Percentiles rank a stretch among this genome's conserved stretches.
These are phyloP conservation scores for Lichtheimia corymbifera DNA, from an alignment of 371 early-diverging fungal species.

Conservation along the genomic window DNA sequence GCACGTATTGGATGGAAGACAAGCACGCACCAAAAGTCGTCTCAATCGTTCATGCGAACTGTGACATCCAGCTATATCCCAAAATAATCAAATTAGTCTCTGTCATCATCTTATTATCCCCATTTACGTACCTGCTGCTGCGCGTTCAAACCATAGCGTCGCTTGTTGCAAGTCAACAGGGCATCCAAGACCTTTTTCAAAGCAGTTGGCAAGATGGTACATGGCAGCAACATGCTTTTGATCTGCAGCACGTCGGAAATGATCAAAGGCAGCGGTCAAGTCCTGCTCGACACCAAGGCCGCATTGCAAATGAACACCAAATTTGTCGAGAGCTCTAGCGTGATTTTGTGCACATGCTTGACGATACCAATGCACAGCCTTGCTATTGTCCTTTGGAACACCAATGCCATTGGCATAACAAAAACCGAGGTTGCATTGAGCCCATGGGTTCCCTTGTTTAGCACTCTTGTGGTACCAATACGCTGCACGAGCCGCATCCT, in stretches of 20 bases:
- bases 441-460: slow-evolving; percentile 75
- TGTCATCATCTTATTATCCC: background rate
- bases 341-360: slow-evolving; percentile 66
- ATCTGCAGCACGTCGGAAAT: slow-evolving; percentile 64
- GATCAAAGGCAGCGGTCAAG: slow-evolving; percentile 53
- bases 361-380: slow-evolving; percentile 73
- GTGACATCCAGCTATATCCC: slow-evolving; percentile 48
- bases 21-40: slow-evolving; percentile 48
- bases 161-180: slow-evolving; percentile 59
- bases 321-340: slow-evolving; percentile 78
- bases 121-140: slow-evolving; percentile 46
- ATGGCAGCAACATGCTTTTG: slow-evolving; percentile 61
- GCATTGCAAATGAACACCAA: slow-evolving; percentile 74
- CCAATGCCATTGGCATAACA: slow-evolving; percentile 85
- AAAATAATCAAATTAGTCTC: background rate
- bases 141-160: slow-evolving; percentile 68
- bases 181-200: slow-evolving; percentile 71
- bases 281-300: slow-evolving; percentile 70
- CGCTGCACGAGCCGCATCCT: slow-evolving; percentile 66
- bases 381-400: slow-evolving; percentile 47
- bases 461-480: slow-evolving; percentile 79
- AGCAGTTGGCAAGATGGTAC: slow-evolving; percentile 65
- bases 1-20: slow-evolving; percentile 31
- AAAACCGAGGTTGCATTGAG: slow-evolving; percentile 81
- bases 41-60: slow-evolving; percentile 55